Conservation (phyloP, 768 basidiomycete genomes). For the Obba rivulosa region DNA sequence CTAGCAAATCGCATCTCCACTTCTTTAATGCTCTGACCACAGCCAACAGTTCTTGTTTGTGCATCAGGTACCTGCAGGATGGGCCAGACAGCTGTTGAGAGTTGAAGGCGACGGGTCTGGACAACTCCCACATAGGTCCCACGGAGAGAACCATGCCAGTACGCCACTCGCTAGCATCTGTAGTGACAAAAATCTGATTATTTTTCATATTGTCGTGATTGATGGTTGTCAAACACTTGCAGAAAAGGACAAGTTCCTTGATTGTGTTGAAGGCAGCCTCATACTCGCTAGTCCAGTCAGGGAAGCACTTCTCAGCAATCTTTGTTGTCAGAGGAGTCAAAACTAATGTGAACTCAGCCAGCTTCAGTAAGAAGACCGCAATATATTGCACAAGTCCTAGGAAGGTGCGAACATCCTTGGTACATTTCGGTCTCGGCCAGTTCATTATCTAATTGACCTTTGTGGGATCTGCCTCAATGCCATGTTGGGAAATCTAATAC, state of each 20-base stretch:
- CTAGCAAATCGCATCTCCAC: slow-evolving; percentile 18
- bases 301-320: slow-evolving; percentile 21
- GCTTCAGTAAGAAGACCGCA: slow-evolving; percentile 12
- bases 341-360: slow-evolving; percentile 14
- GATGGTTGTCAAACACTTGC: slow-evolving; percentile 25
- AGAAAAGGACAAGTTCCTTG: slow-evolving; percentile 22
- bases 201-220: slow-evolving; percentile 24
- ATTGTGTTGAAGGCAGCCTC: slow-evolving; percentile 32
- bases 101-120: slow-evolving; percentile 26
- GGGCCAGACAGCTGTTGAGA: slow-evolving; percentile 26
- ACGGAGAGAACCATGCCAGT: slow-evolving; percentile 28
- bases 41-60: slow-evolving; percentile 34
- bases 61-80: slow-evolving; percentile 31
- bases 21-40: slow-evolving; percentile 28
- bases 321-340: slow-evolving; percentile 20
- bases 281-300: slow-evolving; percentile 23
- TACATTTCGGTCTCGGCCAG: slow-evolving; percentile 26
- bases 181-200: slow-evolving; percentile 30
- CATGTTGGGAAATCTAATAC: slow-evolving; percentile 24
- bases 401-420: slow-evolving; percentile 13
- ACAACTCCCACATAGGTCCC: slow-evolving; percentile 25
- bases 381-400: slow-evolving; percentile 16
- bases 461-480: slow-evolving; percentile 23
- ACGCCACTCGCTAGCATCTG: slow-evolving; percentile 25
- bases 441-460: slow-evolving; percentile 25